Evolutionary conservation across 148 eudicot genomes (phyloP).

Genomic region (Dysphania ambrosioides): DNA sequence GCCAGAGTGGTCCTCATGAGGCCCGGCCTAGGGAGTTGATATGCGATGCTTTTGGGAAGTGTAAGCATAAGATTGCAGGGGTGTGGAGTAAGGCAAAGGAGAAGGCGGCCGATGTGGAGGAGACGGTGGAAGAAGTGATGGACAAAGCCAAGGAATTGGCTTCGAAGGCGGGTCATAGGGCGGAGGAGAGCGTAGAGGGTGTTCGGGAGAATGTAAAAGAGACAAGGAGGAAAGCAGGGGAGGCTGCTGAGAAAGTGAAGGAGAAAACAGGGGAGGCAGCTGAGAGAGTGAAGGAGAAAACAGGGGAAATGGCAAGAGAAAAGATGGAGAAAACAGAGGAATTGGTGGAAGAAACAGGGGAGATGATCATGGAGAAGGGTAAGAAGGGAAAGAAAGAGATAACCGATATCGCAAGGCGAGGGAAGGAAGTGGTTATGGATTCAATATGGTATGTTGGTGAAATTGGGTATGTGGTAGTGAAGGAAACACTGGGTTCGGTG

Average conservation of each 20-base stretch:
- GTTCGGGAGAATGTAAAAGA: slow-evolving; percentile 15
- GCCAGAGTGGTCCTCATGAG: background rate
- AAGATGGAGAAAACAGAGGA: slow-evolving; percentile 27
- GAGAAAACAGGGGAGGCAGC: slow-evolving; percentile 19
- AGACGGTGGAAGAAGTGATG: slow-evolving; percentile 19
- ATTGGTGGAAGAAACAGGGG: slow-evolving; percentile 21
- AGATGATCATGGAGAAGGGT: slow-evolving; percentile 17
- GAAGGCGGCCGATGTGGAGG: slow-evolving; percentile 30
- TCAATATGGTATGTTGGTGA: slow-evolving; percentile 15
- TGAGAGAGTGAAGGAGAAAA: slow-evolving; percentile 18
- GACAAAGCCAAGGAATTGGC: slow-evolving; percentile 29
- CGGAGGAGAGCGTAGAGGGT: slow-evolving; percentile 11
- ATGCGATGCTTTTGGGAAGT: slow-evolving; percentile 34
- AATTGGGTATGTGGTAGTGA: slow-evolving; percentile 25
- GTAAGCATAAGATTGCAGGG: slow-evolving; percentile 35
- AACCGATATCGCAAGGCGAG: slow-evolving; percentile 30
- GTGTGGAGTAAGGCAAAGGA: slow-evolving; percentile 25
- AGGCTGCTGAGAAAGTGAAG: slow-evolving; percentile 20
- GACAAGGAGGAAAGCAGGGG: slow-evolving; percentile 12
- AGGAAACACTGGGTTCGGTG: slow-evolving; percentile 22
- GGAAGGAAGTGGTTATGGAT: slow-evolving; percentile 29
- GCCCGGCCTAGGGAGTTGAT: slow-evolving; percentile 33
- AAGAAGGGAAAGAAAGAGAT: slow-evolving; percentile 34
- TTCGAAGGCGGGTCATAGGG: background rate
- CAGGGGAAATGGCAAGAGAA: slow-evolving; percentile 18